Base-by-base conservation (phyloP, 2,329 filamentous ascomycete species). In the Sporothrix euskadiensis region DNA sequence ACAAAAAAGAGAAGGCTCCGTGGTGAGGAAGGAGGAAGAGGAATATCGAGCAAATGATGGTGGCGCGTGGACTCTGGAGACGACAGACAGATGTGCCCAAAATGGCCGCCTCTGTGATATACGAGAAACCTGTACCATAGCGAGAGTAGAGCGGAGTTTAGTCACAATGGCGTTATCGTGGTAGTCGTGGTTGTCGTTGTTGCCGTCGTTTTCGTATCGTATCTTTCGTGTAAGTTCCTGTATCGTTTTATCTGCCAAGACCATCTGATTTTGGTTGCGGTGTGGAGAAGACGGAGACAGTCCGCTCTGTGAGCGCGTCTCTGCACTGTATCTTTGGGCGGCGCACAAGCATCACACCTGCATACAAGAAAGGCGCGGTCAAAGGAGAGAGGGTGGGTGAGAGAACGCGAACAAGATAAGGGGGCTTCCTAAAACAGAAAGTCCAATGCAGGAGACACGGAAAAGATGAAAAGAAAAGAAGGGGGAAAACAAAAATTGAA, bases 261-360 rank as follows among this genome's bases (percentile, higher is more conserved):
- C 59, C 59, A 44, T 65, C 59, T 41, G 8, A 19, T 19, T 68
- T 39, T 69, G 47, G 66, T 56, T 56, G 66, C 66, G 30, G 19
- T 69, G 66, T 39, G 66, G 66, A 56, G 66, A 69, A 69, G n/a
- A 14, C 0, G 49, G 56, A 69, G 30, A 22, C 30, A 47, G 12
- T 26, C 16, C 39, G 35, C 26, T 65, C n/a, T 26, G 16, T 71
- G 54, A 47, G 35, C 19, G 26, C 35, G 4, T 12, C 68, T 70
- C 49, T 70, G 30, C 35, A 30, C 22, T 32, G 68, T 57, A 30
- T 61, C 54, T 61, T 39, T 59, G 41, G 22, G 54, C 54, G 54
- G 65, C 65, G 65, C 71, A 69, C 71, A 73, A 56, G 71, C 71
- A 73, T 30, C 9, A 63, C 65, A 65, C 41, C 56, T 73, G 72